phyloP scores from a whole-genome alignment of 768 basidiomycete species.

The Clathrus columnatus region DNA sequence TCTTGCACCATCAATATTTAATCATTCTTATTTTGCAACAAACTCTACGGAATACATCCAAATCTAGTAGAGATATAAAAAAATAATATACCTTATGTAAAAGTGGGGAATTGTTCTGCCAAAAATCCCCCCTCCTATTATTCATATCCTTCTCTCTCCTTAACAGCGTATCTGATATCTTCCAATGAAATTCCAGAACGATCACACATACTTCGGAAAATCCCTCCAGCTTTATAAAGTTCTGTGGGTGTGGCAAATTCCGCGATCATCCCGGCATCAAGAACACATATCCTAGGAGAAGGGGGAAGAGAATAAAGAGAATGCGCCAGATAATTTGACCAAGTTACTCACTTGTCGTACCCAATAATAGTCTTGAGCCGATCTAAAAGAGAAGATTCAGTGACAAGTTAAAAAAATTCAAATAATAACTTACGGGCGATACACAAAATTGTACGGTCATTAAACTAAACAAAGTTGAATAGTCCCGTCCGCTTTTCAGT shows the following conservation, averaged over 20 bases:
- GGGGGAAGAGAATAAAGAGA: background rate
- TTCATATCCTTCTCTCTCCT: background rate
- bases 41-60: background rate
- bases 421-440: constrained; percentile 60
- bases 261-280: constrained; percentile 72
- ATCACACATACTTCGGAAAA: constrained; percentile 84
- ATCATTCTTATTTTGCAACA: too few relatives aligned
- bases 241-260: constrained; percentile 77
- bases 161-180: constrained; percentile 43
- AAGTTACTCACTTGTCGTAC: constrained; percentile 42
- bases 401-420: constrained; percentile 2
- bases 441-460: constrained; percentile 75
- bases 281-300: constrained; percentile 62
- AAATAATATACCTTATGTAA: background rate
- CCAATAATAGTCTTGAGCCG: constrained; percentile 80
- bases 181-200: constrained; percentile 66
- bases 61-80: background rate
- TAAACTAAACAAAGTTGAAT: constrained; percentile 35
- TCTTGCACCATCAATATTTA: too few relatives aligned
- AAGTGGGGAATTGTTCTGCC: background rate
- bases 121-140: background rate
- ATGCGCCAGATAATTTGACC: background rate
- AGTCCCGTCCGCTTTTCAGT: constrained; percentile 13
- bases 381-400: constrained; percentile 33
- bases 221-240: constrained; percentile 52